Percentiles rank a stretch among this genome's conserved stretches.
phyloP scores from a whole-genome alignment of 805 yeast species.

The Pichia thaimueangensis region DNA sequence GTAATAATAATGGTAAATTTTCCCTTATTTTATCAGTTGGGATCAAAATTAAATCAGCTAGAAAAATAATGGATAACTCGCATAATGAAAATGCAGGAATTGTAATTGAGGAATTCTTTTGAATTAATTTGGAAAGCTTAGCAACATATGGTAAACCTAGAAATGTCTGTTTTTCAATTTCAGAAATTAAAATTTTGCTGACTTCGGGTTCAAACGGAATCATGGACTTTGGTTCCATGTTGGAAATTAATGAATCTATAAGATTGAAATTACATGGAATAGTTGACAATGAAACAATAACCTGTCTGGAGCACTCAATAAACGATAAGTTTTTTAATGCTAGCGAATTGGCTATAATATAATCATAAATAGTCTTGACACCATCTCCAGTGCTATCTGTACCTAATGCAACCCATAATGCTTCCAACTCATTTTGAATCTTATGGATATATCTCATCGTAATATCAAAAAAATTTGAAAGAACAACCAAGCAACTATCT shows the following conservation, averaged over 20 bases:
- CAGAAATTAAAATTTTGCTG: conserved; percentile 13
- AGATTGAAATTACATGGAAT: conserved; percentile 42
- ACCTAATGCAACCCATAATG: conserved; percentile 93
- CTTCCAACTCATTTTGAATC: conserved; percentile 84
- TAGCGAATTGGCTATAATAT: conserved; percentile 59
- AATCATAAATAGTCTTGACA: conserved; percentile 65
- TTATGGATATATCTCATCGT: conserved; percentile 69
- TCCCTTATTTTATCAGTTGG: conserved; percentile 57
- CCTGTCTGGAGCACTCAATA: conserved; percentile 74
- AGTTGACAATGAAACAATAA: conserved; percentile 68
- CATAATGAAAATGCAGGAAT: conserved; percentile 77
- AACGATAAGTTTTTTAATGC: conserved; percentile 64
- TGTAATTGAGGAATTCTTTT: conserved; percentile 36
- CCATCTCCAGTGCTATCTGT: conserved; percentile 57
- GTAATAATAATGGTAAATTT: conserved; percentile 67
- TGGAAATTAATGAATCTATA: conserved; percentile 58
- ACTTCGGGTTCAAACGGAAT: conserved; percentile 45
- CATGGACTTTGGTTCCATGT: conserved; percentile 81
- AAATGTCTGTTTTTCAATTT: conserved; percentile 10
- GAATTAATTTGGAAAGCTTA: conserved; percentile 51
- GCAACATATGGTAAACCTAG: conserved; percentile 65
- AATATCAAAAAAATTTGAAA: conserved; percentile 76
- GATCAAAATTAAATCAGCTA: conserved; percentile 71
- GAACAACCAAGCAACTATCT: conserved; percentile 53
- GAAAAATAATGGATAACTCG: conserved; percentile 76